Conservation (phyloP, 1,284 basidiomycete genomes). For the Microbotryum violaceum region DNA sequence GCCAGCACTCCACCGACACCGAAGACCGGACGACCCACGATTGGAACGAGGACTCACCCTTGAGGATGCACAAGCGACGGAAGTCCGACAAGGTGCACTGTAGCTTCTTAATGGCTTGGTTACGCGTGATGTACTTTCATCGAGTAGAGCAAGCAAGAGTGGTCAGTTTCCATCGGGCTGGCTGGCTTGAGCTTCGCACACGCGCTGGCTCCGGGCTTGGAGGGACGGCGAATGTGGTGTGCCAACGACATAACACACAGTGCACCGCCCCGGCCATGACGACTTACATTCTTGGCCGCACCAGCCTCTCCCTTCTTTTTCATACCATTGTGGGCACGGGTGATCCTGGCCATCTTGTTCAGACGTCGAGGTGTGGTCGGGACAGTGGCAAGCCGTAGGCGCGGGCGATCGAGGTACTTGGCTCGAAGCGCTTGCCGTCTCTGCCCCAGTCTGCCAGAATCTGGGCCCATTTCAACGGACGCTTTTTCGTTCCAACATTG, state of each 20-base stretch:
- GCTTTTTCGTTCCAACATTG: no score
- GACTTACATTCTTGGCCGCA: constrained; percentile 62
- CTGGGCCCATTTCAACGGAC: no score
- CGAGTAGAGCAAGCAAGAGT: neutral
- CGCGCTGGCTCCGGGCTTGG: neutral
- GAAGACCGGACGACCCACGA: neutral
- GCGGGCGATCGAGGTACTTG: no score
- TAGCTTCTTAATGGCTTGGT: constrained; percentile 59
- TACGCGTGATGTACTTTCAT: constrained; percentile 58
- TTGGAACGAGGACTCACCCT: constrained; percentile 56
- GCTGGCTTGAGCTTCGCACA: neutral
- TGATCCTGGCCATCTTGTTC: no score
- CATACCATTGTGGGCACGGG: constrained; percentile 25
- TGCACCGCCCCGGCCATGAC: neutral
- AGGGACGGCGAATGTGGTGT: neutral
- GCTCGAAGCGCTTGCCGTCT: no score
- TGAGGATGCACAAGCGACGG: constrained; percentile 91
- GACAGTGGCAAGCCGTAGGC: no score
- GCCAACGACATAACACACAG: neutral
- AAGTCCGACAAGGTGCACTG: constrained; percentile 97
- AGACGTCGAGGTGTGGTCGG: no score
- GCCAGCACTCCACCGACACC: neutral
- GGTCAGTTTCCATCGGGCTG: neutral
- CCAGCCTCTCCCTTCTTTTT: constrained; percentile 42
- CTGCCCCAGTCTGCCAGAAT: no score